phyloP scores from a whole-genome alignment of 768 basidiomycete genomes.

The Dentipellis fragilis region DNA sequence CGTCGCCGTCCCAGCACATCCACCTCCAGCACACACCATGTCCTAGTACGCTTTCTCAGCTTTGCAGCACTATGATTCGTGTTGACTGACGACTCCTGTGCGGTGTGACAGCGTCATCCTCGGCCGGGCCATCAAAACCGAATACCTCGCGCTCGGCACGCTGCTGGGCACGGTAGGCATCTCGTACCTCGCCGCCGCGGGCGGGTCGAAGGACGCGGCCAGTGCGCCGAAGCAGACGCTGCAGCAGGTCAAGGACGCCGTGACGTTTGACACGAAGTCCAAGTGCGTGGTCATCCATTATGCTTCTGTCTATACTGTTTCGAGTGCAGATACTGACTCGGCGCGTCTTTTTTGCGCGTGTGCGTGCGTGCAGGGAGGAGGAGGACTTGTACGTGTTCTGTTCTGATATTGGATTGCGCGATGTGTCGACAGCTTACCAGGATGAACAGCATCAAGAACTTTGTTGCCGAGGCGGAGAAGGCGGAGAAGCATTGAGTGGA shows the following conservation, averaged over 20 bases:
- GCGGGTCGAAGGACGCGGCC: constrained; percentile 39
- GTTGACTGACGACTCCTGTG: neutral
- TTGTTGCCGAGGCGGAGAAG: constrained; percentile 78
- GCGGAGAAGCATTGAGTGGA: constrained; percentile 43
- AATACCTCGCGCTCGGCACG: constrained; percentile 67
- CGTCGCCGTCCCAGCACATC: neutral
- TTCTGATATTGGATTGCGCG: constrained; percentile 7
- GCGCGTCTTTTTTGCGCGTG: neutral
- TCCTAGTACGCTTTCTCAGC: neutral
- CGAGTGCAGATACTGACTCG: neutral
- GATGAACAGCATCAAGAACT: constrained; percentile 65
- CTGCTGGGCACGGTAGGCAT: constrained; percentile 47
- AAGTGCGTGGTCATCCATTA: constrained; percentile 34
- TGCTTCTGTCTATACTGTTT: neutral
- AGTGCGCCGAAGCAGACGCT: constrained; percentile 28
- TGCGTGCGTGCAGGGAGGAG: constrained; percentile 49
- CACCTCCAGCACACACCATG: neutral
- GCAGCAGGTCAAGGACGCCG: constrained; percentile 46
- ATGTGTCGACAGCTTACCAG: constrained; percentile 33
- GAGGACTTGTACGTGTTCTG: constrained; percentile 63
- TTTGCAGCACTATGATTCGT: too few species aligned
- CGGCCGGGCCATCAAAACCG: constrained; percentile 73
- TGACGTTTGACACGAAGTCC: constrained; percentile 56
- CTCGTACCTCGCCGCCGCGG: constrained; percentile 42
- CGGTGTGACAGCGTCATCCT: constrained; percentile 47